These are phyloP conservation scores for Populus pruinosa DNA, from an alignment of 345 rosid species.

Conservation along the genomic window DNA sequence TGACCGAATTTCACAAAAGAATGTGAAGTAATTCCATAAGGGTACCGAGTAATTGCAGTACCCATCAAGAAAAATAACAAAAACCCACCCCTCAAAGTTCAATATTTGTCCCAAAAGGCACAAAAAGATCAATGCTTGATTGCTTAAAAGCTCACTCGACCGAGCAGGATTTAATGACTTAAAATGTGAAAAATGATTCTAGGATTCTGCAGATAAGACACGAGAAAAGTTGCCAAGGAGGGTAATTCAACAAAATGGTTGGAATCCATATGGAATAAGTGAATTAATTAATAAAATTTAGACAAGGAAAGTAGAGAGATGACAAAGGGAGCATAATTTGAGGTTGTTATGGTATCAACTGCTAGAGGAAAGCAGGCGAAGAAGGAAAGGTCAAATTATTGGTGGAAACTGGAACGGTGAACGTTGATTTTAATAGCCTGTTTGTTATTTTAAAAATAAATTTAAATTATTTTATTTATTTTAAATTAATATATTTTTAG, in stretches of 20 bases:
- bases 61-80: constrained; percentile 39
- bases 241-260: background rate
- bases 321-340: constrained; percentile 10
- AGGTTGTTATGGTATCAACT: background rate
- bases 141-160: background rate
- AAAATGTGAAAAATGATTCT: background rate
- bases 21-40: constrained; percentile 27
- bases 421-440: background rate
- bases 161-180: background rate
- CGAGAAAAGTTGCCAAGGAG: background rate
- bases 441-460: no score
- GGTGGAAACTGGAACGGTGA: background rate
- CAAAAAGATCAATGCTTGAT: background rate
- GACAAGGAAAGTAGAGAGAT: background rate
- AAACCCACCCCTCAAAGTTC: constrained; percentile 21
- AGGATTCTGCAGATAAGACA: background rate
- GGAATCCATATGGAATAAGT: background rate
- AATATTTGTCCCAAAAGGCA: background rate
- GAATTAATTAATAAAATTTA: background rate
- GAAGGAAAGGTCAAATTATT: background rate
- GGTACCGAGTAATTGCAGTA: constrained; percentile 38
- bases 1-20: constrained; percentile 26
- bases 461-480: no score
- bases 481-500: no score
- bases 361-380: background rate